phyloP scores from a whole-genome alignment of 2,329 filamentous ascomycete genomes.

The Pseudogymnoascus sp. region DNA sequence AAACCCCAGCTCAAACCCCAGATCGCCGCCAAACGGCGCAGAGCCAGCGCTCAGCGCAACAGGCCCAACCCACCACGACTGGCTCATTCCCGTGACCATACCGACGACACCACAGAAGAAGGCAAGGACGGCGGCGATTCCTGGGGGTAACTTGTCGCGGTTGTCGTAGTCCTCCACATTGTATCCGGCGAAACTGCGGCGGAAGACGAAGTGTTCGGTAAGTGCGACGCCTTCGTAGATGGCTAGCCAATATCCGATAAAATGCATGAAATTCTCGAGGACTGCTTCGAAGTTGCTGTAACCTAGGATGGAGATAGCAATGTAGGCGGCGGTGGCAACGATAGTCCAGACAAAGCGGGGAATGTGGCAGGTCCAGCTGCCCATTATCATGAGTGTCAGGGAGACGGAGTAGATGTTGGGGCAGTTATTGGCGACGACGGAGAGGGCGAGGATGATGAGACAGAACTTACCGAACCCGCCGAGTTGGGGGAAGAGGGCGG shows the following conservation, averaged over 20 bases:
- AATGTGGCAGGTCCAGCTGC: conserved; percentile 47
- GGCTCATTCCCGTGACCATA: conserved; percentile 61
- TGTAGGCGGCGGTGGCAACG: conserved; percentile 52
- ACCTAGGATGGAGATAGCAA: conserved; percentile 62
- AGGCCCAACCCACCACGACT: conserved; percentile 60
- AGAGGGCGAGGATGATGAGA: conserved; percentile 55
- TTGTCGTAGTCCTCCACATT: conserved; percentile 49
- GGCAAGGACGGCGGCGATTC: conserved; percentile 53
- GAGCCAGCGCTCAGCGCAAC: conserved; percentile 52
- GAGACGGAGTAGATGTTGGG: conserved; percentile 65
- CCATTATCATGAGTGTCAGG: conserved; percentile 58
- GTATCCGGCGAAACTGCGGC: conserved; percentile 53
- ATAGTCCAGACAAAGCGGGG: conserved; percentile 62
- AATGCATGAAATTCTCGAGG: conserved; percentile 62
- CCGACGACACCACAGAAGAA: conserved; percentile 58
- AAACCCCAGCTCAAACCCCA: conserved; percentile 57
- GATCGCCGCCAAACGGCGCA: conserved; percentile 35
- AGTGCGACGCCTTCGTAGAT: conserved; percentile 62
- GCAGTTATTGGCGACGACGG: conserved; percentile 62
- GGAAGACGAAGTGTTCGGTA: conserved; percentile 61
- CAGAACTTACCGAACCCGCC: conserved; percentile 67
- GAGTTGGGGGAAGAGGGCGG: conserved; percentile 53
- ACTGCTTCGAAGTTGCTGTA: conserved; percentile 56
- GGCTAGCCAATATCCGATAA: conserved; percentile 65
- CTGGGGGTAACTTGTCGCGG: conserved; percentile 48